phyloP scores from a whole-genome alignment of 345 rosid genomes.

The Bruguiera gymnorhiza region DNA sequence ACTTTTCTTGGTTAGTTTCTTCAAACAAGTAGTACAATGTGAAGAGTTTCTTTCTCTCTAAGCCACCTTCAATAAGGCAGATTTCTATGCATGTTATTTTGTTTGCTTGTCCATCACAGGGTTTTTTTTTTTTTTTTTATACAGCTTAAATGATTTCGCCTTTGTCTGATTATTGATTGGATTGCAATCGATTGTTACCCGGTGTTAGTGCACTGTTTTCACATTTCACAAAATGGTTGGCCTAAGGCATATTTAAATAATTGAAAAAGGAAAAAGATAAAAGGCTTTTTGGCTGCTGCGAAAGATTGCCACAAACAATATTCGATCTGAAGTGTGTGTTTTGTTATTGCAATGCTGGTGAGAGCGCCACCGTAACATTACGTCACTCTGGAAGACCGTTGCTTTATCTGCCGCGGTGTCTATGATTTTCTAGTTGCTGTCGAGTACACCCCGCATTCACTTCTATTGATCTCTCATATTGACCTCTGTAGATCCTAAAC shows the following conservation, averaged over 20 bases:
- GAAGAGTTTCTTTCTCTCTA: constrained; percentile 3
- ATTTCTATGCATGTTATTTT: background rate
- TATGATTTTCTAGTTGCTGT: background rate
- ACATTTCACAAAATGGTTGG: background rate
- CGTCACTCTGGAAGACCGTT: too few relatives aligned
- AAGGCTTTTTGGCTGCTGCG: background rate
- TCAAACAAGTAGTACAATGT: constrained; percentile 3
- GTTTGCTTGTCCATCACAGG: background rate
- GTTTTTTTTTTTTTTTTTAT: background rate
- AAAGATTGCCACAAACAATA: background rate
- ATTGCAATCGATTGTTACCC: constrained; percentile 2
- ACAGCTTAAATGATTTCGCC: background rate
- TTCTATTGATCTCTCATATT: background rate
- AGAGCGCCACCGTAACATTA: background rate
- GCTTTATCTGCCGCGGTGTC: too few relatives aligned
- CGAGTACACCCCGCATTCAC: too few relatives aligned
- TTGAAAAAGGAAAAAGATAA: background rate
- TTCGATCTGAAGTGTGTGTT: constrained; percentile 17
- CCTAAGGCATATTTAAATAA: background rate
- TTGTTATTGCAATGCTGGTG: constrained; percentile 10
- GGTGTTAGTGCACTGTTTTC: background rate
- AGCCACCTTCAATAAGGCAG: constrained; percentile 9
- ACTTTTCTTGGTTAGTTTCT: background rate
- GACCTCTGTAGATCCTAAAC: background rate
- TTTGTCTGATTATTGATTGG: constrained; percentile 6